Evolutionary conservation across 2,329 filamentous ascomycete species (phyloP).

Genomic region (Talaromyces sp.): DNA sequence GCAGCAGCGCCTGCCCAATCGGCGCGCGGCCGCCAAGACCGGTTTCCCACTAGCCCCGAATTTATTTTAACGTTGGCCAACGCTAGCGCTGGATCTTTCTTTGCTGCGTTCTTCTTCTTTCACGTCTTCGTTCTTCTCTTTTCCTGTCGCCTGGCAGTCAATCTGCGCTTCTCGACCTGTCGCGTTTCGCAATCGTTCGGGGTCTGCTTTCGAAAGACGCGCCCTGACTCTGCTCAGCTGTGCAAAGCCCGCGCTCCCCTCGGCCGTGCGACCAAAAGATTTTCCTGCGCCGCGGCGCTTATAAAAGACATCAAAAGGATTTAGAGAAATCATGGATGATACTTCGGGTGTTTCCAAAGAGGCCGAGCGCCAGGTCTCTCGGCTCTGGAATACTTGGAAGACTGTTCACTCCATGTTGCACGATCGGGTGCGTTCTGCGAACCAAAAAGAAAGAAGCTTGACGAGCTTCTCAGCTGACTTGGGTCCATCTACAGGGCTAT

Average conservation of each 20-base stretch:
- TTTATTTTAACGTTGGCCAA: neutral
- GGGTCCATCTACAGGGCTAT: constrained; percentile 63
- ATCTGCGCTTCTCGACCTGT: neutral
- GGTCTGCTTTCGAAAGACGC: neutral
- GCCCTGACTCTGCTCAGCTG: neutral
- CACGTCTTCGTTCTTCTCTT: too few species aligned
- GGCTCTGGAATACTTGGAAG: constrained; percentile 89
- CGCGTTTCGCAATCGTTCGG: neutral
- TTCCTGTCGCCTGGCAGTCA: neutral
- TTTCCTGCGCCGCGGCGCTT: constrained; percentile 7
- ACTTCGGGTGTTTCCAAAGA: constrained; percentile 29
- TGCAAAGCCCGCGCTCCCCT: neutral
- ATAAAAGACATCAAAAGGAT: neutral
- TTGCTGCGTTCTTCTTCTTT: neutral
- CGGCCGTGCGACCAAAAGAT: neutral
- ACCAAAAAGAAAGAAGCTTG: neutral
- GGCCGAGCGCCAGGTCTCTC: constrained; percentile 44
- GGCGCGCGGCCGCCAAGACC: constrained; percentile 2
- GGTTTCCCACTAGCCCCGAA: neutral
- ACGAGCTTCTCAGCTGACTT: neutral
- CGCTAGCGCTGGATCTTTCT: neutral
- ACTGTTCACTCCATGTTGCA: constrained; percentile 93
- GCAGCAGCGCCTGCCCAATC: neutral
- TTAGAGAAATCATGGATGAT: constrained; percentile 30
- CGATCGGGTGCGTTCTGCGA: constrained; percentile 59